Evolutionary conservation across 2,329 filamentous ascomycete genomes (phyloP), one percentile per base, ranked within the genome.

Genomic region (Hirsutella thompsonii): DNA sequence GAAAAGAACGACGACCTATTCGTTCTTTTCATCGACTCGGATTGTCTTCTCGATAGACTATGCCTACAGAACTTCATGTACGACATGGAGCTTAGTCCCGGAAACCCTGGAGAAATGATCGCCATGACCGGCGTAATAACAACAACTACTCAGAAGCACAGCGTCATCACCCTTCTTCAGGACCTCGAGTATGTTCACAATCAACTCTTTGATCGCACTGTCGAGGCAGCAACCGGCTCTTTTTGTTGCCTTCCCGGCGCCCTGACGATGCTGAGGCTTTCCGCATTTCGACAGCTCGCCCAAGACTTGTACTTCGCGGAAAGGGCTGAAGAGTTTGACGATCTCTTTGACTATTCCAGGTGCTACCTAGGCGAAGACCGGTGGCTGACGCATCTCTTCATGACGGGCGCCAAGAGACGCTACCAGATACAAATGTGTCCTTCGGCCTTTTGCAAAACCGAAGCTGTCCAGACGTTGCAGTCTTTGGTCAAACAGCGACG

Each of bases 151-250:
- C 76, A 82, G 52, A 92, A 84, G 53, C 83, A 93, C 58, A 87
- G 83, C 49, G 67, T 96, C 42, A 85, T 96, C 54, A 96, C 92
- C 0, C 68, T 98, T 13, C 70, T 98, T 5, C 90, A 98, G 61
- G 90, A 98, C 52, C 94, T 96, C 81, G 92, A 98, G 60, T 96
- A 96, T 55, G 83, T 96, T 20, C 92, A 96, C 59, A 92, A 92
- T 5, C 92, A 98, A 59, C 74, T 96, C 4, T 95, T 95, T 55
- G 92, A 98, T 60, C 80, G 90, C 42, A 93, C 89, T 0, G 89
- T 96, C 26, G 90, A 98, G 57, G 95, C 90, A 5, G 86, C 83
- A 8, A 95, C 89, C 57, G 90, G 90, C 40, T 79, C 90, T 5
- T 90, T 98, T 37, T 96, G 90, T 28, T 98, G 90, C 60, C 70